Evolutionary conservation across 495 filamentous ascomycete genomes (phyloP).

Genomic region (Diplogelasinospora grovesii): DNA sequence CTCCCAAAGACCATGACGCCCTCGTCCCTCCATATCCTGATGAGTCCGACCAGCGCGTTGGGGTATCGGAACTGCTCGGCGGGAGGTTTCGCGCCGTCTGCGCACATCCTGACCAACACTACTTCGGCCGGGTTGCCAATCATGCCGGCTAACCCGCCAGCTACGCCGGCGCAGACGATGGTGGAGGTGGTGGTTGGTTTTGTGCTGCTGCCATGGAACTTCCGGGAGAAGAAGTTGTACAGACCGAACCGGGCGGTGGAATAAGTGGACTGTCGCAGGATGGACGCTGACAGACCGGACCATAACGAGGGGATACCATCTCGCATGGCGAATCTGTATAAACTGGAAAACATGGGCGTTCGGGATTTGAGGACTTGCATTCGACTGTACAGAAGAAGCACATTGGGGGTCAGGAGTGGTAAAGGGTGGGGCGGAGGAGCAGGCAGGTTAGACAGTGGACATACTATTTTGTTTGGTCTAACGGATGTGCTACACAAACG

Average conservation of each 20-base stretch:
- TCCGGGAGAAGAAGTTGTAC: constrained; percentile 24
- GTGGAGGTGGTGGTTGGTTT: constrained; percentile 18
- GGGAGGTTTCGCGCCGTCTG: constrained; percentile 62
- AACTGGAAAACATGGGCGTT: constrained; percentile 26
- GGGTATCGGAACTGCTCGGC: constrained; percentile 42
- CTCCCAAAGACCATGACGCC: constrained; percentile 27
- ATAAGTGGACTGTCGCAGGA: constrained; percentile 35
- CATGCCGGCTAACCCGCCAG: constrained; percentile 69
- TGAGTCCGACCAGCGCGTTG: constrained; percentile 25
- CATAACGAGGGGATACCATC: constrained; percentile 33
- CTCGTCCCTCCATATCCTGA: constrained; percentile 29
- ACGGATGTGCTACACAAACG: constrained; percentile 23
- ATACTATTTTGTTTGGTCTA: constrained; percentile 37
- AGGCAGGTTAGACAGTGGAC: neutral
- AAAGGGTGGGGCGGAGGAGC: neutral
- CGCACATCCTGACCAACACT: constrained; percentile 72
- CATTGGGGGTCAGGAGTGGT: neutral
- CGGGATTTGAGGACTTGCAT: constrained; percentile 33
- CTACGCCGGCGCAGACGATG: constrained; percentile 31
- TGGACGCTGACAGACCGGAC: constrained; percentile 33
- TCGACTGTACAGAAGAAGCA: constrained; percentile 13
- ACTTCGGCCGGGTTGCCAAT: constrained; percentile 68
- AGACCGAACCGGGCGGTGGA: constrained; percentile 34
- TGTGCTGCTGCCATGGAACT: constrained; percentile 15
- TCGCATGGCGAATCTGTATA: constrained; percentile 28